Conservation (phyloP, 2,329 filamentous ascomycete genomes). For the Pseudogymnoascus sp. region DNA sequence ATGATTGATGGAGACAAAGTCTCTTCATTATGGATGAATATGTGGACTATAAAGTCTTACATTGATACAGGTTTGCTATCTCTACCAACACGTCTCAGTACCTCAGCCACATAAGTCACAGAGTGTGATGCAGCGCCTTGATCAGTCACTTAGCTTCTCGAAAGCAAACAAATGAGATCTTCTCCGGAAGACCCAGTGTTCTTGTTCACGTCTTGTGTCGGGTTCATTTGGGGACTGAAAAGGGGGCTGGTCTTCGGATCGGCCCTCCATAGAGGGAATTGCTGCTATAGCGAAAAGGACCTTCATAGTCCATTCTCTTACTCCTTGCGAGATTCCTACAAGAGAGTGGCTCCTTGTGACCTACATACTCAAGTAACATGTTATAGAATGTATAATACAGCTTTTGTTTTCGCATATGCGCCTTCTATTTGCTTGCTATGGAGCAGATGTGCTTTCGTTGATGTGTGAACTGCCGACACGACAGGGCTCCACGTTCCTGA, state of each 20-base stretch:
- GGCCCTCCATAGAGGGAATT: constrained; percentile 29
- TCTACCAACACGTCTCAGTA: neutral
- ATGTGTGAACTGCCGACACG: neutral
- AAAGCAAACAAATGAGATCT: constrained; percentile 34
- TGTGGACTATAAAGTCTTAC: neutral
- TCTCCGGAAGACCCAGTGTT: constrained; percentile 34
- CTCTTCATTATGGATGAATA: neutral
- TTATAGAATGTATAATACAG: neutral
- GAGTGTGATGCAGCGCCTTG: constrained; percentile 22
- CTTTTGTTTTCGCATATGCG: neutral
- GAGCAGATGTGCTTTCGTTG: neutral
- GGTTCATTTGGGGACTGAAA: constrained; percentile 34
- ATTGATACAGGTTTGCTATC: neutral
- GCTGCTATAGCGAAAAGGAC: constrained; percentile 41
- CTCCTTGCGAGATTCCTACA: constrained; percentile 34
- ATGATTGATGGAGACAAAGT: neutral
- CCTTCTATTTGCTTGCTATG: neutral
- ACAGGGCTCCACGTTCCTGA: neutral
- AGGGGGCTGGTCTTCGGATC: constrained; percentile 25
- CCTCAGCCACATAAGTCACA: neutral
- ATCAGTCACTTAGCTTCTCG: constrained; percentile 38
- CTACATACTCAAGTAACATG: constrained; percentile 30
- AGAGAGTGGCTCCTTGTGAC: constrained; percentile 45
- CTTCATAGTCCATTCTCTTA: constrained; percentile 47
- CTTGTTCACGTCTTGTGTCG: constrained; percentile 38